These are phyloP conservation scores for Acanthamoeba castellanii DNA, from an alignment of 208 protist genomes.

Conservation along the genomic window DNA sequence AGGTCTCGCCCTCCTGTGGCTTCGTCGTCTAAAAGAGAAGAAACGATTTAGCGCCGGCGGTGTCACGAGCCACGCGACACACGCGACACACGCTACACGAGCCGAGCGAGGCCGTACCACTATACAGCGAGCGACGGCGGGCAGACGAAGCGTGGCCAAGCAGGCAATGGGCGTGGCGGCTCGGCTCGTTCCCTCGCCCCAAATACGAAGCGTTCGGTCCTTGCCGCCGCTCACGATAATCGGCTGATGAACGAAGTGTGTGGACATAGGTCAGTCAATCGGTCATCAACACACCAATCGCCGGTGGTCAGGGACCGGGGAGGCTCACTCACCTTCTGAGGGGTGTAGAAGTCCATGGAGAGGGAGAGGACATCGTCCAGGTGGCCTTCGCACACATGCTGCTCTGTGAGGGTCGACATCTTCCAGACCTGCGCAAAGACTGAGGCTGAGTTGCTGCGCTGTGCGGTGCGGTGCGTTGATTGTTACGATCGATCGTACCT, in stretches of 20 bases:
- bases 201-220: slow-evolving; percentile 11
- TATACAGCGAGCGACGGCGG: background rate
- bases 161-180: background rate
- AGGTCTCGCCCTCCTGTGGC: background rate
- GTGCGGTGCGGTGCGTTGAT: background rate
- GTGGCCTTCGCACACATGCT: slow-evolving; percentile 8
- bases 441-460: background rate
- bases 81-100: background rate
- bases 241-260: background rate
- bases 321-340: background rate
- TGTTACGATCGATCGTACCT: background rate
- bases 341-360: background rate
- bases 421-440: background rate
- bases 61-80: background rate
- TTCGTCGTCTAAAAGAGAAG: slow-evolving; percentile 9
- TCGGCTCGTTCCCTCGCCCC: slow-evolving; percentile 16
- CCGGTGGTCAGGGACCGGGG: background rate
- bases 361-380: background rate
- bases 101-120: background rate
- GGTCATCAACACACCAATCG: background rate
- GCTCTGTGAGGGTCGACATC: background rate
- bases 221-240: background rate
- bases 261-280: background rate
- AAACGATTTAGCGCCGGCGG: no score
- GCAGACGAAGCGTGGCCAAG: background rate